phyloP scores from a whole-genome alignment of 805 yeast species.

The Starmerella bombi region DNA sequence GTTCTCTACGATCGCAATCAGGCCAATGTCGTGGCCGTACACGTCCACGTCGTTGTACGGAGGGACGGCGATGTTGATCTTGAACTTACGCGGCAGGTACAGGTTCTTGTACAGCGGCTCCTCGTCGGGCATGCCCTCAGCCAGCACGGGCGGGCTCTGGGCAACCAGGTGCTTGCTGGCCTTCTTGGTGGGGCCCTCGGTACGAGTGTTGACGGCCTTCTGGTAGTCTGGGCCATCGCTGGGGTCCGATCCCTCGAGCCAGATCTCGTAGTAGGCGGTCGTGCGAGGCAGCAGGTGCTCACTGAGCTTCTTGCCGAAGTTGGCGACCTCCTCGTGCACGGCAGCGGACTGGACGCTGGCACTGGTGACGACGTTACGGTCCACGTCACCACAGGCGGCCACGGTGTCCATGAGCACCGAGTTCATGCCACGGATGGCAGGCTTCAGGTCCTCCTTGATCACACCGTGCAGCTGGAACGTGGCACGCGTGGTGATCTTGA shows the following conservation, averaged over 20 bases:
- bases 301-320: slow-evolving; percentile 51
- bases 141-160: slow-evolving; percentile 45
- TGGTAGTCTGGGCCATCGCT: slow-evolving; percentile 52
- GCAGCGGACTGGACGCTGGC: slow-evolving; percentile 80
- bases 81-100: slow-evolving; percentile 90
- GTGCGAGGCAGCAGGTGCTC: slow-evolving; percentile 80
- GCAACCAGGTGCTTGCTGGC: slow-evolving; percentile 57
- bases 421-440: slow-evolving; percentile 87
- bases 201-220: slow-evolving; percentile 48
- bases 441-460: slow-evolving; percentile 76
- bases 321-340: slow-evolving; percentile 62
- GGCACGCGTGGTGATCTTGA: slow-evolving; percentile 91
- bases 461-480: slow-evolving; percentile 94
- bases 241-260: slow-evolving; percentile 74
- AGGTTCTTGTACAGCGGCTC: slow-evolving; percentile 83
- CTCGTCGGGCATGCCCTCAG: slow-evolving; percentile 39
- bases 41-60: slow-evolving; percentile 96
- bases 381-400: slow-evolving; percentile 98
- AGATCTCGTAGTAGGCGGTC: slow-evolving; percentile 91
- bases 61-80: slow-evolving; percentile 86
- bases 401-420: slow-evolving; percentile 81
- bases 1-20: slow-evolving; percentile 60
- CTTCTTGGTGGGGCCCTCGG: slow-evolving; percentile 61
- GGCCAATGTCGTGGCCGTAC: slow-evolving; percentile 88
- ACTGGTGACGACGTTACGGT: slow-evolving; percentile 85